Conservation (phyloP, 2,329 filamentous ascomycete genomes). For the Aspergillus ibericus region DNA sequence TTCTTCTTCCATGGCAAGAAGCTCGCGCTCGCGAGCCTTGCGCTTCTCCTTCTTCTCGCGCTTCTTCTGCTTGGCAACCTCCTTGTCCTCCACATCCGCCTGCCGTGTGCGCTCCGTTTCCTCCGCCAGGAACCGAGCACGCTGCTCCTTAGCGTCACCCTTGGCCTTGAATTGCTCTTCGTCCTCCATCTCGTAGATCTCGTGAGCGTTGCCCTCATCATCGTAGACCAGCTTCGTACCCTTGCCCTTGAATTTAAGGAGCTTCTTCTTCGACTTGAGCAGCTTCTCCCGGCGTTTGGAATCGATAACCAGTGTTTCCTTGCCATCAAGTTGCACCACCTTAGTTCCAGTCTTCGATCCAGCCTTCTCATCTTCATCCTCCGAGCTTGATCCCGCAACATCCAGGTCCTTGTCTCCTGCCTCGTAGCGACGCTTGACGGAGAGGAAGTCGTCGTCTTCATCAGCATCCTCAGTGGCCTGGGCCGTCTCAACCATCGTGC, state of each 20-base stretch:
- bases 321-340: slow-evolving; percentile 56
- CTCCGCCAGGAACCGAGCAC: slow-evolving; percentile 72
- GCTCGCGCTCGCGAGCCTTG: slow-evolving; percentile 40
- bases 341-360: slow-evolving; percentile 42
- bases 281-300: slow-evolving; percentile 94
- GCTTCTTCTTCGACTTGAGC: slow-evolving; percentile 91
- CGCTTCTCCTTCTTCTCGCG: slow-evolving; percentile 51
- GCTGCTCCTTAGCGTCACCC: slow-evolving; percentile 74
- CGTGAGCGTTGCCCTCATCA: slow-evolving; percentile 82
- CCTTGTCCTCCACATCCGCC: slow-evolving; percentile 82
- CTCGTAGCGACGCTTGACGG: slow-evolving; percentile 82
- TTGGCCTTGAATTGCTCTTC: slow-evolving; percentile 76
- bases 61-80: slow-evolving; percentile 71
- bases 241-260: slow-evolving; percentile 85
- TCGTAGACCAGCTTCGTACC: slow-evolving; percentile 87
- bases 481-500: slow-evolving; percentile 41
- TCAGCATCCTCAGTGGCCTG: slow-evolving; percentile 56
- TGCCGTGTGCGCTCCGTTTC: slow-evolving; percentile 70
- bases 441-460: slow-evolving; percentile 78
- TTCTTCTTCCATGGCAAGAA: slow-evolving; percentile 29
- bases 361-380: slow-evolving; percentile 36
- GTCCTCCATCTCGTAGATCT: slow-evolving; percentile 83
- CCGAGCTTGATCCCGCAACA: slow-evolving; percentile 21
- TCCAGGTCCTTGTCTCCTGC: slow-evolving; percentile 62
- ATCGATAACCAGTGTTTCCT: slow-evolving; percentile 77